Conservation (phyloP, 2,329 filamentous ascomycete genomes). For the Monosporascus sp. region DNA sequence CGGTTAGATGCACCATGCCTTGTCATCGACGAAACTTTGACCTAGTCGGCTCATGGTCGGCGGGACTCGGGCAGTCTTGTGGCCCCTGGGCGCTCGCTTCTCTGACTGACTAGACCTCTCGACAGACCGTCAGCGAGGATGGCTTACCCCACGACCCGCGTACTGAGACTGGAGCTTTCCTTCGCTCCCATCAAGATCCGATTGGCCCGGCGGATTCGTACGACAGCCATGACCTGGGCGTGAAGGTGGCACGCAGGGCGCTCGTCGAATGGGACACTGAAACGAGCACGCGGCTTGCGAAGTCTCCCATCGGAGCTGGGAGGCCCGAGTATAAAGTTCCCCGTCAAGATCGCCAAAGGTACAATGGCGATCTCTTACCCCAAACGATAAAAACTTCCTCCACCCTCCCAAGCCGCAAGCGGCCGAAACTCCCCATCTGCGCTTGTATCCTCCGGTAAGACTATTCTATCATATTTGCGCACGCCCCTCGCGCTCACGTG, state of each 20-base stretch:
- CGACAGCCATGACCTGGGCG: constrained; percentile 7
- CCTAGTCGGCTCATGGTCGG: constrained; percentile 1
- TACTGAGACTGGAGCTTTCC: constrained; percentile 6
- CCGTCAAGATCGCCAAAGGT: background rate
- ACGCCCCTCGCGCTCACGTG: background rate
- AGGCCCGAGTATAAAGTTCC: background rate
- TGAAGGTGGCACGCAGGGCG: constrained; percentile 12
- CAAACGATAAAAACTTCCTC: background rate
- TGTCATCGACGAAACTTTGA: constrained; percentile 4
- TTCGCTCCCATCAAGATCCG: constrained; percentile 13
- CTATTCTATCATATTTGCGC: background rate
- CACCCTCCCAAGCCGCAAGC: background rate
- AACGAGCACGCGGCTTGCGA: background rate
- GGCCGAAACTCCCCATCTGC: background rate
- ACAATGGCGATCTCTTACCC: background rate
- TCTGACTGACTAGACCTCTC: background rate
- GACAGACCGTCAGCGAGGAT: background rate
- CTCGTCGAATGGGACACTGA: background rate
- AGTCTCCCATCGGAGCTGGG: background rate
- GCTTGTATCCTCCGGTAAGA: background rate
- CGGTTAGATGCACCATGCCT: constrained; percentile 16
- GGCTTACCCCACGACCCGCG: background rate
- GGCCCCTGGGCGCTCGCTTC: constrained; percentile 3
- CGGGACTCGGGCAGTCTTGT: constrained; percentile 7
- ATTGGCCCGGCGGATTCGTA: constrained; percentile 16